Conservation (phyloP, 1,284 basidiomycete species). For the Irpex rosettiformis region DNA sequence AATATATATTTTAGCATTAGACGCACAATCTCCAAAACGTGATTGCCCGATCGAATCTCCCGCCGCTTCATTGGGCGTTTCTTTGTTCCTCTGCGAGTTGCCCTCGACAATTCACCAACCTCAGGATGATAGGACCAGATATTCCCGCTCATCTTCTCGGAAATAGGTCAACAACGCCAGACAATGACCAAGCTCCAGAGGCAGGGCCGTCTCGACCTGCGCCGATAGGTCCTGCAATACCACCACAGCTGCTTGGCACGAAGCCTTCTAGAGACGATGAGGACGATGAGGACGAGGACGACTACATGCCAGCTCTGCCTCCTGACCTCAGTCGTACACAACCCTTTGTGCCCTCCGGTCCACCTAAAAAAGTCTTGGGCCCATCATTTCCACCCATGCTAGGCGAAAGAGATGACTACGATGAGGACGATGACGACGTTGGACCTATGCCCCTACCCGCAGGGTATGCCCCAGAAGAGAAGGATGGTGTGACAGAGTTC, state of each 20-base stretch:
- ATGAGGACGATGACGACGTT: constrained; percentile 70
- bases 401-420: constrained; percentile 32
- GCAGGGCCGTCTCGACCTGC: constrained; percentile 16
- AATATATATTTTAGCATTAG: not conserved
- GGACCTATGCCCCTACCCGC: constrained; percentile 71
- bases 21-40: not conserved
- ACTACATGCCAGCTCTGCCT: constrained; percentile 61
- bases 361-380: constrained; percentile 30
- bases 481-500: constrained; percentile 72
- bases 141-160: constrained; percentile 32
- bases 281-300: constrained; percentile 55
- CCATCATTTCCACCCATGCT: constrained; percentile 34
- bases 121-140: constrained; percentile 16
- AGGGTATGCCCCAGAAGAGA: constrained; percentile 34
- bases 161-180: constrained; percentile 18
- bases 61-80: not conserved
- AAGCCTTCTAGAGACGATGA: constrained; percentile 19
- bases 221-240: constrained; percentile 25
- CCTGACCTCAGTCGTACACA: constrained; percentile 51
- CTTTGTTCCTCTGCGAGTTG: not conserved
- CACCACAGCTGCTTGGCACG: constrained; percentile 11
- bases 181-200: constrained; percentile 21
- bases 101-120: not conserved
- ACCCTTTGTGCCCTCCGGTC: constrained; percentile 20
- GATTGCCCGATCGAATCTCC: constrained; percentile 2